A percentile compares a stretch with the other conserved stretches of the same genome.
These are phyloP conservation scores for Euphorbia schlechtendalii DNA, from an alignment of 441 rosid species.

Conservation along the genomic window DNA sequence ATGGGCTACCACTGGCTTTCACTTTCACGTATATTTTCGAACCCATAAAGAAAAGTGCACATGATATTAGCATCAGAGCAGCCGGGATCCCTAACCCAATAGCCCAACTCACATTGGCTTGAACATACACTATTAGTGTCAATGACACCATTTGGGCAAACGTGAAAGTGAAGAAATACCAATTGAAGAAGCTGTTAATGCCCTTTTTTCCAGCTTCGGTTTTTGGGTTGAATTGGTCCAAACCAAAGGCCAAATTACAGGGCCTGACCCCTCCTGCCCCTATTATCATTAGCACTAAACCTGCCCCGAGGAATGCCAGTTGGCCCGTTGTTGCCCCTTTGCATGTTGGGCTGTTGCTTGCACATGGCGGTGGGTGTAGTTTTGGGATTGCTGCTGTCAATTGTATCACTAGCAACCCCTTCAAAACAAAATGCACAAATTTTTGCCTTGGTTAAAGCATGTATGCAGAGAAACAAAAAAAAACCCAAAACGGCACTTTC, in stretches of 20 bases:
- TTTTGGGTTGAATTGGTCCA: constrained; percentile 65
- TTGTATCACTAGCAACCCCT: constrained; percentile 62
- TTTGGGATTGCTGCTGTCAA: constrained; percentile 55
- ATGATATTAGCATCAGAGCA: constrained; percentile 48
- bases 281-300: constrained; percentile 47
- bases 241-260: constrained; percentile 70
- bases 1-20: constrained; percentile 65
- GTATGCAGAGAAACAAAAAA: too few relatives aligned
- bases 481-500: too few relatives aligned
- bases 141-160: constrained; percentile 61
- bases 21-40: constrained; percentile 58
- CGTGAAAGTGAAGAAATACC: constrained; percentile 76
- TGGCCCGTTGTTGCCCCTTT: constrained; percentile 50
- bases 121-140: constrained; percentile 58
- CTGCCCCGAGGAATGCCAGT: constrained; percentile 43
- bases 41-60: constrained; percentile 44
- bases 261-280: constrained; percentile 79
- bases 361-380: constrained; percentile 59
- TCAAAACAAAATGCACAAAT: constrained; percentile 3
- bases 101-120: constrained; percentile 68
- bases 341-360: constrained; percentile 27
- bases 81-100: constrained; percentile 65
- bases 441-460: too few relatives aligned
- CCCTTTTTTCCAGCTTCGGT: constrained; percentile 65
- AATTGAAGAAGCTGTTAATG: constrained; percentile 65